These are phyloP conservation scores for Cyberlindnera euphorbiiphila DNA, from an alignment of 805 yeast genomes.

Conservation along the genomic window DNA sequence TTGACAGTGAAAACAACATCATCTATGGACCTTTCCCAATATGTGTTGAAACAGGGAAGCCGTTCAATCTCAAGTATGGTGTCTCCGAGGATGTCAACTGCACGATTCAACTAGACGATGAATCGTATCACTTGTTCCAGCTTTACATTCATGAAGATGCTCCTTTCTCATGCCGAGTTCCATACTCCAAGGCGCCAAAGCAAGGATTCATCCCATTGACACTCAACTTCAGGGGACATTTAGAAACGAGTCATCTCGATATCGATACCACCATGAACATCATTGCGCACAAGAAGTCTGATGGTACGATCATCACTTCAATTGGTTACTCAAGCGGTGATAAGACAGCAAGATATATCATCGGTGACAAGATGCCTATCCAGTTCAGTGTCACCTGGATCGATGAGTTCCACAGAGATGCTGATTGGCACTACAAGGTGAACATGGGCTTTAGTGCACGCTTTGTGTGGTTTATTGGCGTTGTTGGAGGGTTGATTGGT, in stretches of 20 bases:
- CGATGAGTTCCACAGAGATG: slow-evolving; percentile 15
- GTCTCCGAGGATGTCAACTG: slow-evolving; percentile 49
- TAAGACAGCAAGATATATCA: slow-evolving; percentile 51
- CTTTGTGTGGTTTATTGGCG: neutral
- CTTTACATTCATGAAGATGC: slow-evolving; percentile 73
- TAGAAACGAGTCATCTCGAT: slow-evolving; percentile 66
- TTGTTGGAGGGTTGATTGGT: slow-evolving; percentile 7
- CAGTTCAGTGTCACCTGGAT: slow-evolving; percentile 60
- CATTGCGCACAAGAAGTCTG: slow-evolving; percentile 35
- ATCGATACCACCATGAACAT: slow-evolving; percentile 56
- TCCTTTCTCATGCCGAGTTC: slow-evolving; percentile 67
- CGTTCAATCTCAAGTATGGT: slow-evolving; percentile 53
- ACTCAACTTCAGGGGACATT: slow-evolving; percentile 61
- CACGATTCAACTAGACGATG: slow-evolving; percentile 59
- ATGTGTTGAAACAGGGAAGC: slow-evolving; percentile 62
- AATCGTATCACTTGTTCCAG: slow-evolving; percentile 67
- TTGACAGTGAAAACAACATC: slow-evolving; percentile 54
- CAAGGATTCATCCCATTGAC: slow-evolving; percentile 52
- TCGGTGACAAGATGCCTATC: slow-evolving; percentile 60
- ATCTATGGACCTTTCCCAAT: slow-evolving; percentile 54
- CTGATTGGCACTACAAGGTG: slow-evolving; percentile 13
- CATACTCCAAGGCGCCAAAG: slow-evolving; percentile 36
- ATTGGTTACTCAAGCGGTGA: slow-evolving; percentile 57
- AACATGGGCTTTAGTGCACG: slow-evolving; percentile 6
- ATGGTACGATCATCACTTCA: slow-evolving; percentile 41